Evolutionary conservation across 768 basidiomycete species (phyloP).

Genomic region (Strobilomyces echinocephalus): DNA sequence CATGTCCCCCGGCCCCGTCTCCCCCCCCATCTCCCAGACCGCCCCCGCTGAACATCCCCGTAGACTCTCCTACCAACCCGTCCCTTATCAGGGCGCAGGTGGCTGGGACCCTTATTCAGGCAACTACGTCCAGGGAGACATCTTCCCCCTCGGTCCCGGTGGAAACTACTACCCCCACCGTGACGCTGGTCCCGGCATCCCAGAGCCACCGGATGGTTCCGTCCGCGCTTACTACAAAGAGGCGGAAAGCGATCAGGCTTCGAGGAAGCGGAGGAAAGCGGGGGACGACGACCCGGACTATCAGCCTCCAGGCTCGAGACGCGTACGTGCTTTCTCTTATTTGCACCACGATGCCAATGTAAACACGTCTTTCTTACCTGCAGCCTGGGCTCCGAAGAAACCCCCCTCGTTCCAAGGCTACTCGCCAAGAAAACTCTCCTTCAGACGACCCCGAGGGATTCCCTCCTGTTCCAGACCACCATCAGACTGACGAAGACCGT

Average conservation of each 20-base stretch:
- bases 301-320: slow-evolving; percentile 42
- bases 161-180: slow-evolving; percentile 34
- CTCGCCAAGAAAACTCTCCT: slow-evolving; percentile 27
- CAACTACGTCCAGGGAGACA: slow-evolving; percentile 36
- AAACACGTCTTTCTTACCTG: background rate
- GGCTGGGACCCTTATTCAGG: slow-evolving; percentile 38
- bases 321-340: slow-evolving; percentile 42
- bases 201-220: slow-evolving; percentile 19
- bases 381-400: slow-evolving; percentile 43
- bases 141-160: slow-evolving; percentile 35
- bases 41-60: slow-evolving; percentile 30
- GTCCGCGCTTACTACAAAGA: slow-evolving; percentile 30
- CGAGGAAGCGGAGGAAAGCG: slow-evolving; percentile 49
- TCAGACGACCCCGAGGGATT: slow-evolving; percentile 20
- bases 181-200: slow-evolving; percentile 14
- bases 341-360: background rate
- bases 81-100: slow-evolving; percentile 35
- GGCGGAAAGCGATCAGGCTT: slow-evolving; percentile 27
- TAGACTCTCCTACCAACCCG: slow-evolving; percentile 35
- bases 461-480: slow-evolving; percentile 17
- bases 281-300: slow-evolving; percentile 51
- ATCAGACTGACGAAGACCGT: slow-evolving; percentile 37
- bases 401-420: slow-evolving; percentile 36
- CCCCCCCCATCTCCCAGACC: slow-evolving; percentile 21
- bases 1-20: slow-evolving; percentile 22